Conservation (phyloP, 2,329 filamentous ascomycete genomes). For the Cladosporium oxysporum region DNA sequence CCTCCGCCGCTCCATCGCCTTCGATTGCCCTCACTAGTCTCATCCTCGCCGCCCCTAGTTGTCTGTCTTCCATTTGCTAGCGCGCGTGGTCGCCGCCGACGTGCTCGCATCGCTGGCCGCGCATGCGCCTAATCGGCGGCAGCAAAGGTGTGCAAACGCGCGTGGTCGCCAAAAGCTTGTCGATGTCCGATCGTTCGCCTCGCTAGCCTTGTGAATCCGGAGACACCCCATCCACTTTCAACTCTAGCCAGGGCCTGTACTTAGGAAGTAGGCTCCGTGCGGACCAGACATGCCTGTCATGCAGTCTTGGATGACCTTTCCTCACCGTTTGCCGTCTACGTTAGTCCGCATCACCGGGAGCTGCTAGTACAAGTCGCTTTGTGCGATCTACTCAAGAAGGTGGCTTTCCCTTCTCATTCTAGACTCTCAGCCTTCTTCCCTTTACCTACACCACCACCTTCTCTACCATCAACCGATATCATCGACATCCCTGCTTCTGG, state of each 20-base stretch:
- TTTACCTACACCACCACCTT: not conserved
- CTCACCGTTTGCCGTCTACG: constrained; percentile 3
- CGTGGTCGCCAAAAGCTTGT: not conserved
- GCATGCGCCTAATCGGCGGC: not conserved
- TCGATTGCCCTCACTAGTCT: not conserved
- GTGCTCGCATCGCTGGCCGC: not conserved
- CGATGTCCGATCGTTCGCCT: not conserved
- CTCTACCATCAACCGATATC: not conserved
- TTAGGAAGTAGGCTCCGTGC: not conserved
- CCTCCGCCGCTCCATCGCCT: not conserved
- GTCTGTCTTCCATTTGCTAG: not conserved
- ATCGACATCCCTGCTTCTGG: not conserved
- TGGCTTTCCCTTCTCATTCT: not conserved
- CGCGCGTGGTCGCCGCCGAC: not conserved
- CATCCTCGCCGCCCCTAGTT: not conserved
- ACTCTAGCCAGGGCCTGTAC: not conserved
- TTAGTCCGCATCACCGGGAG: not conserved
- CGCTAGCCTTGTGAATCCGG: constrained; percentile 6
- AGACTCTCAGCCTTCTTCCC: not conserved
- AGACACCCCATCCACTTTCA: not conserved
- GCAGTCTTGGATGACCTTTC: not conserved
- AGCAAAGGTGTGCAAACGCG: not conserved
- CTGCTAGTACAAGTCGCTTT: not conserved
- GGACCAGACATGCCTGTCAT: constrained; percentile 1
- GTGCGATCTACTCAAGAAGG: not conserved